Evolutionary conservation across 768 basidiomycete genomes (phyloP).

Genomic region (Termitomyces titanicus): DNA sequence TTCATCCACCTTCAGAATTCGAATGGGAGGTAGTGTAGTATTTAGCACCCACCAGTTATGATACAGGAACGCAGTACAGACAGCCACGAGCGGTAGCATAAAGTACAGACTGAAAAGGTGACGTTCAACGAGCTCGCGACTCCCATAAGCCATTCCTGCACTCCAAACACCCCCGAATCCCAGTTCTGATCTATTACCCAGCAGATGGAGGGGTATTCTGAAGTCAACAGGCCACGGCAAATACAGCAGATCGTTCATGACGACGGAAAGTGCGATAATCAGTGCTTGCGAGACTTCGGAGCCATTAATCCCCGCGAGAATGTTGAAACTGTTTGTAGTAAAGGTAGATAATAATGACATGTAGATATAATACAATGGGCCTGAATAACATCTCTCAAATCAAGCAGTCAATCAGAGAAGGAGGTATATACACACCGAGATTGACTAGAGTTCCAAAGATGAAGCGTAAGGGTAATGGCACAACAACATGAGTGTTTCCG

Average conservation of each 20-base stretch:
- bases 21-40: not conserved
- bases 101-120: conserved; percentile 97
- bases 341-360: conserved; percentile 96
- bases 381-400: conserved; percentile 34
- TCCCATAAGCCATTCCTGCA: conserved; percentile 84
- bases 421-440: conserved; percentile 55
- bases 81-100: conserved; percentile 91
- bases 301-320: conserved; percentile 96
- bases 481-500: conserved; percentile 90
- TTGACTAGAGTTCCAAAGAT: conserved; percentile 80
- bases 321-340: conserved; percentile 97
- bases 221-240: conserved; percentile 85
- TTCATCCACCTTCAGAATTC: not conserved
- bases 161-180: conserved; percentile 78
- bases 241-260: conserved; percentile 89
- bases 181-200: conserved; percentile 62
- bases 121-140: conserved; percentile 81
- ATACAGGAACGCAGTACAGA: conserved; percentile 86
- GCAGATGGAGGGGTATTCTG: conserved; percentile 64
- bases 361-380: conserved; percentile 93
- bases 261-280: conserved; percentile 87
- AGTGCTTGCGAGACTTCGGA: conserved; percentile 93
- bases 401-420: not conserved
- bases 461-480: conserved; percentile 77
- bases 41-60: conserved; percentile 81